Base-by-base conservation (phyloP, 768 basidiomycete genomes). In the Butyriboletus loyo region DNA sequence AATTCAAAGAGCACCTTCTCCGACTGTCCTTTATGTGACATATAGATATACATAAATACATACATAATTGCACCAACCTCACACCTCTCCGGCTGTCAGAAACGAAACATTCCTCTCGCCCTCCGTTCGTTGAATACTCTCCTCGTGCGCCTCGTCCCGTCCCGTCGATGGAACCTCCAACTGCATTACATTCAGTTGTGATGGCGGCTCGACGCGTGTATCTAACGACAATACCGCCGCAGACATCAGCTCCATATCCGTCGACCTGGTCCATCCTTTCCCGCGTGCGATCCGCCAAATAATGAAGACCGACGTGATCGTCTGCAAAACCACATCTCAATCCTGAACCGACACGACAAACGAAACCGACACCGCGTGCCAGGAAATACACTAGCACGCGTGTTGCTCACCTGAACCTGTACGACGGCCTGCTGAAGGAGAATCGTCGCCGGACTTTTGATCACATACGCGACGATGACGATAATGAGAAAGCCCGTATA, bases 401-500 rank as follows among this genome's bases (percentile, higher is more conserved):
- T 4, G 6, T 42, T 13, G 41, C 50, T 50, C 34, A 60, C 55
- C 49, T 61, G 52, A 3, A 57, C 45, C 30, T 36, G 50, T 3
- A 25, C 35, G 1, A 44, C 25, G 4, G 55, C 5, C 39, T 47
- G 48, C 25, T 76, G 65, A 57, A 76, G 73, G 7, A 76, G 56
- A 28, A 76, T 74, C 42, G 73, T 72, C 15, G 70, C 67, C 5
- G 77, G 74, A 52, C 75, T 66, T 49, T 67, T 64, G 22, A 70
- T 36, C 3, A 73, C 72, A 55, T 77, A 79, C 0, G 74, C 66
- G 19, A 76, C 58, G 44, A 79, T 70, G 57, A 78, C 72, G 7
- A 73, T 50, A n/a, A 77, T 21, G 7, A 75, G 69, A 52, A 72
- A 71, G 36, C 72, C 57, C 2, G 75, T 74, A 52, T 77, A 78